Evolutionary conservation across 2,329 filamentous ascomycete genomes (phyloP), one percentile per base, ranked within the genome.

Genomic region (Cadophora sp.): DNA sequence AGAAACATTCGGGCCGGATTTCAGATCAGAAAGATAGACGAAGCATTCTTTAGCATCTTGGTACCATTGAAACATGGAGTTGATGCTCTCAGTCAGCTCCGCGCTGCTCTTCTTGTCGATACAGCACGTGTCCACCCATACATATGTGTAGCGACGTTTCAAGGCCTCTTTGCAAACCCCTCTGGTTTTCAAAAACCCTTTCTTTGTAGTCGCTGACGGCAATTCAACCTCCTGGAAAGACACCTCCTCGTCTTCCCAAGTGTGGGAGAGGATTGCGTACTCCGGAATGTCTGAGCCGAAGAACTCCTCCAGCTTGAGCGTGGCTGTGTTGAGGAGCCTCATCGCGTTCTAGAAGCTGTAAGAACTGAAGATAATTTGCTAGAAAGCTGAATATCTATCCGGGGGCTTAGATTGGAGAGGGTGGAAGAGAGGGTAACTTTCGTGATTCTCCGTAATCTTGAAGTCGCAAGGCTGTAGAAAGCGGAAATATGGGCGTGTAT

Each of bases 191-290:
- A 41, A n/a, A 41, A 55, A 70, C 27, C 62, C 68, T 47, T 62
- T 47, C 27, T 55, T 51, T 8, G 56, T 45, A 9, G 62, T 58
- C 58, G 78, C 75, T 1, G 66, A 67, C 11, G 27, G 36, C 8
- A 24, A 53, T 24, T 43, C 30, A 22, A 75, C 66, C 47, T 78
- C 76, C 24, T 68, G 56, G 47, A 75, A 73, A 0, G 72, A 64
- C 2, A 78, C 73, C 66, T 79, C 77, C 4, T 72, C 75, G 0
- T 70, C 53, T 1, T 67, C 72, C 76, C 77, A 78, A 1, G 70
- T 75, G 61, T 78, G 77, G 11, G 76, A 78, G 7, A 78, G 70
- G 8, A 78, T 77, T 1, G 73, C 75, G 61, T 78, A 78, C 3
- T 59, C 50, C 0, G 75, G 75, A 20, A 72, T 69, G 2, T 69